A percentile compares a stretch with the other conserved stretches of the same genome.
Evolutionary conservation across 805 yeast species (phyloP).

Genomic region (Metschnikowia reukaufii): DNA sequence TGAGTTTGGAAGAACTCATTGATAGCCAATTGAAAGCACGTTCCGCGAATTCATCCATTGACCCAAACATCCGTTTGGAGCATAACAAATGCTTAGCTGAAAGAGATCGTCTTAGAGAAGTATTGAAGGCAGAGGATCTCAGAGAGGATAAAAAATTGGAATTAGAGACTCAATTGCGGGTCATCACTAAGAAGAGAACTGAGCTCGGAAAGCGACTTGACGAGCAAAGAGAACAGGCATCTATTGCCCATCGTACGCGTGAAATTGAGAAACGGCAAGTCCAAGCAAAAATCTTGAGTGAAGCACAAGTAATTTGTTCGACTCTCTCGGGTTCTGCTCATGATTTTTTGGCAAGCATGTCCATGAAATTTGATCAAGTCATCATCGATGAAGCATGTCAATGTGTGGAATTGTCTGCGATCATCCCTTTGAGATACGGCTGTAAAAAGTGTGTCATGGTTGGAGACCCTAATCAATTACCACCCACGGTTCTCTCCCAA

Average conservation of each 20-base stretch:
- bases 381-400: constrained; percentile 97
- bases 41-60: constrained; percentile 41
- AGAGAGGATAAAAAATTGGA: constrained; percentile 45
- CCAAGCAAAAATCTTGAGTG: constrained; percentile 68
- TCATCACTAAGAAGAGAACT: constrained; percentile 59
- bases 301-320: constrained; percentile 85
- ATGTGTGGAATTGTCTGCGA: constrained; percentile 87
- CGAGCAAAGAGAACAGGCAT: constrained; percentile 70
- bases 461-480: constrained; percentile 97
- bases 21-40: constrained; percentile 54
- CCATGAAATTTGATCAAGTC: constrained; percentile 82
- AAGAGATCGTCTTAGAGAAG: constrained; percentile 53
- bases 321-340: constrained; percentile 95
- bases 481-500: constrained; percentile 93
- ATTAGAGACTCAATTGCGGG: constrained; percentile 52
- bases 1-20: constrained; percentile 83
- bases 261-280: constrained; percentile 76
- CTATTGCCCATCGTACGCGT: constrained; percentile 66
- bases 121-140: constrained; percentile 30
- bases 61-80: constrained; percentile 48
- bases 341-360: constrained; percentile 71
- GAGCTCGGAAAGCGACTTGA: constrained; percentile 74
- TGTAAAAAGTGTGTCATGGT: constrained; percentile 91
- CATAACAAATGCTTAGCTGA: constrained; percentile 55
- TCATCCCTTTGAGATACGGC: constrained; percentile 91